Evolutionary conservation across 2,329 filamentous ascomycete genomes (phyloP), one percentile per base, ranked within the genome.

Genomic region (Ophiostoma piceae): DNA sequence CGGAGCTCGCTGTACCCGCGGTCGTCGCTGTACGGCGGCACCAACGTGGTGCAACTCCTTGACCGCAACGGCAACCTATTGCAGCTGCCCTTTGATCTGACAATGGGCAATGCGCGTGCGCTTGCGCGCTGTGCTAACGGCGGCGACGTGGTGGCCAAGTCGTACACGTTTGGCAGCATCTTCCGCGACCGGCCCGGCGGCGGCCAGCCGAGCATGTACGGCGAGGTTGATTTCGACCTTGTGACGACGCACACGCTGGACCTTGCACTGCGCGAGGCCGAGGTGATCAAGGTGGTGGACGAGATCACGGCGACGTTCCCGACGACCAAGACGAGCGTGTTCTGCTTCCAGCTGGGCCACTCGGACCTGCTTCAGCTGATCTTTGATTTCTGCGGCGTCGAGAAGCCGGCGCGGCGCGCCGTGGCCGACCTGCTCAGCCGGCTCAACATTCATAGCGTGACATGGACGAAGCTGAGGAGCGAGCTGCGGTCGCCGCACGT

Each of bases 221-320:
- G 92, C 11, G 95, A 98, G 77, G 94, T 96, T 2, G 94, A 98
- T 77, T 99, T 98, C 77, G 95, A 99, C 79, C 93, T 99, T 71
- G 86, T 97, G n/a, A 94, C 93, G 0, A 86, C 87, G 64, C 89
- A 94, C 74, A 90, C 90, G 0, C 80, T 93, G 5, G 93, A 98
- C 75, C 82, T 96, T 65, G 90, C 93, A 0, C 79, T 97, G 70
- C 96, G 96, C 76, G 95, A 99, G 79, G 94, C 94, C 0, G 94
- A 98, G 78, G 90, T 93, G 0, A 87, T 99, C 74, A 98, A 97
- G 75, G 94, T 98, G 2, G 82, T 98, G 29, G 95, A 99, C 77
- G 95, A 99, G 77, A 90, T 97, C 57, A 85, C 96, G 19, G 84
- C 88, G 67, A 86, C 90, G 5, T 94, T 98, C 73, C 94, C 94